Evolutionary conservation across 306 rosid species (phyloP).

Genomic region (Crotalaria pallida): DNA sequence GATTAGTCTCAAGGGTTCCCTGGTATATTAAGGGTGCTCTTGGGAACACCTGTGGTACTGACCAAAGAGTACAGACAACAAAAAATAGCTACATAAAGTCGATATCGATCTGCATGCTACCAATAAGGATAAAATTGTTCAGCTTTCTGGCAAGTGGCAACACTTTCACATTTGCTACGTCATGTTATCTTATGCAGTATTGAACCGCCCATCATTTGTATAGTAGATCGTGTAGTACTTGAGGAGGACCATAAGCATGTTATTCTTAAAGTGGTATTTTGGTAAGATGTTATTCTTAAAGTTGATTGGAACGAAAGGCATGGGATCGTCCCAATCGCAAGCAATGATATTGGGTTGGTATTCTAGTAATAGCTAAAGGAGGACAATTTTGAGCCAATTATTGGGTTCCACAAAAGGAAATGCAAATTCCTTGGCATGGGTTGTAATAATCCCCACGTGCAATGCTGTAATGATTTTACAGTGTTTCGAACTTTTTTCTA

Average conservation of each 20-base stretch:
- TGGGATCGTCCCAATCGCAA: neutral
- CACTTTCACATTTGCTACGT: neutral
- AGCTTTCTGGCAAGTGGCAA: conserved; percentile 13
- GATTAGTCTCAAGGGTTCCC: too few relatives aligned
- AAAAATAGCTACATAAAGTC: neutral
- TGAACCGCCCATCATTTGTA: neutral
- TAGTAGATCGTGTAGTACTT: neutral
- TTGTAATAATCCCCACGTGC: too few relatives aligned
- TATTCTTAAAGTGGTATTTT: conserved; percentile 15
- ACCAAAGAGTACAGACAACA: too few relatives aligned
- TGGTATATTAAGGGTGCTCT: too few relatives aligned
- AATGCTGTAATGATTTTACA: too few relatives aligned
- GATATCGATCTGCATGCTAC: conserved; percentile 4
- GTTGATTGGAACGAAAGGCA: conserved; percentile 13
- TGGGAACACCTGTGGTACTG: too few relatives aligned
- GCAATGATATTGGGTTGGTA: too few relatives aligned
- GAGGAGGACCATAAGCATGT: conserved; percentile 22
- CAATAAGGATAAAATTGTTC: neutral
- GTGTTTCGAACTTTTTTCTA: too few relatives aligned
- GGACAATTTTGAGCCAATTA: too few relatives aligned
- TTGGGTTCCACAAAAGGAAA: too few relatives aligned
- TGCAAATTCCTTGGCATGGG: too few relatives aligned
- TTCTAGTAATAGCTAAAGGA: too few relatives aligned
- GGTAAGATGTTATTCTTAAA: conserved; percentile 12
- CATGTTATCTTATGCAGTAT: neutral